These are phyloP conservation scores for Fusarium sp. DNA, from an alignment of 2,329 filamentous ascomycete genomes.

Conservation along the genomic window DNA sequence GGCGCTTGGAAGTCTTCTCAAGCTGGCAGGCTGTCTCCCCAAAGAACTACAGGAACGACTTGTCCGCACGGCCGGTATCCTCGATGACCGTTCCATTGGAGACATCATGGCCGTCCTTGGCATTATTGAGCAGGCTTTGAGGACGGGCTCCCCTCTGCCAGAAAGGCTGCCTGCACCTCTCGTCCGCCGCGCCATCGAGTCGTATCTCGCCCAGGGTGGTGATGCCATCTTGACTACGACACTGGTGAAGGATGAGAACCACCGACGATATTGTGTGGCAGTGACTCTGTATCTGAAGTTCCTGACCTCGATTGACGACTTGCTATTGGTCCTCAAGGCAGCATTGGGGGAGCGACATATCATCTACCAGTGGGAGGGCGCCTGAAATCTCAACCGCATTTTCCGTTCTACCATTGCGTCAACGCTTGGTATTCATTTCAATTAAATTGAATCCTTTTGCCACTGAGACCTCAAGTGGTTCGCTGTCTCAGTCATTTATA, in stretches of 20 bases:
- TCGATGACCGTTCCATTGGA: constrained; percentile 58
- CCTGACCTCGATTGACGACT: constrained; percentile 55
- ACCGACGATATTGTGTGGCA: constrained; percentile 60
- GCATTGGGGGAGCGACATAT: constrained; percentile 56
- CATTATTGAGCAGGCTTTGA: constrained; percentile 59
- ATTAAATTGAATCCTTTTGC: not conserved
- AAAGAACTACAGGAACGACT: constrained; percentile 55
- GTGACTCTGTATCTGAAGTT: constrained; percentile 58
- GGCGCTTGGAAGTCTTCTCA: constrained; percentile 46
- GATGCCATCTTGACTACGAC: constrained; percentile 47
- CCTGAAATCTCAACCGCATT: not conserved
- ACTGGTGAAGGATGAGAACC: constrained; percentile 54
- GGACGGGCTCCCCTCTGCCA: constrained; percentile 60
- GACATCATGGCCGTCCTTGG: constrained; percentile 63
- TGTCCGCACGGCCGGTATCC: constrained; percentile 51
- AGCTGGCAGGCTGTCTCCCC: constrained; percentile 52
- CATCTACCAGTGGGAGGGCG: constrained; percentile 45
- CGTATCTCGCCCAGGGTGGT: constrained; percentile 33
- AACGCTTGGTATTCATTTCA: not conserved
- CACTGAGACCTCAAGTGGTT: not conserved
- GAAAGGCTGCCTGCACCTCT: constrained; percentile 61
- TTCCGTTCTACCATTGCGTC: not conserved
- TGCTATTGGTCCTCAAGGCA: constrained; percentile 57
- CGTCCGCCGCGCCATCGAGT: constrained; percentile 50
- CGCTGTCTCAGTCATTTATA: not conserved